Conservation (phyloP, 2,329 filamentous ascomycete genomes). For the Sarocladium brachiariae region DNA sequence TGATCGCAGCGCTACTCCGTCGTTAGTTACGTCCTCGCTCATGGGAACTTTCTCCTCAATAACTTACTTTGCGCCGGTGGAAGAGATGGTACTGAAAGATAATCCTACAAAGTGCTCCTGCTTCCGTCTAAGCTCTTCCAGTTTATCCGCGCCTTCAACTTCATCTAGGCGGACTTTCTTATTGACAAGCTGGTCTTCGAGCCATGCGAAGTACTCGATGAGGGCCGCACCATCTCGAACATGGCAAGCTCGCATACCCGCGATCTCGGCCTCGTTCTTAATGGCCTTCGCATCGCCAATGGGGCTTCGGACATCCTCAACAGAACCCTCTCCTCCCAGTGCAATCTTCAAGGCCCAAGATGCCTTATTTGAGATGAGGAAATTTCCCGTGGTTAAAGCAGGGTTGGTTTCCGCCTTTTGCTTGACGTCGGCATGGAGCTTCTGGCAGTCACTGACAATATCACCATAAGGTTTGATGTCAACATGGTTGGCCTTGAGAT, state of each 20-base stretch:
- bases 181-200: constrained; percentile 77
- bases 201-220: constrained; percentile 91
- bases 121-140: constrained; percentile 66
- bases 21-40: constrained; percentile 8
- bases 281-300: constrained; percentile 87
- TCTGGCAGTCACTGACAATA: constrained; percentile 72
- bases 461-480: constrained; percentile 72
- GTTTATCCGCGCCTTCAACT: constrained; percentile 83
- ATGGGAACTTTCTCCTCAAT: too few species aligned
- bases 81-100: constrained; percentile 94
- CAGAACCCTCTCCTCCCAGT: constrained; percentile 75
- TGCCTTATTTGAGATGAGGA: constrained; percentile 77
- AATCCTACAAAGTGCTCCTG: constrained; percentile 76
- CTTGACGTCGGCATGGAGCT: constrained; percentile 40
- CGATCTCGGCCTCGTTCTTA: constrained; percentile 84
- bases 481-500: constrained; percentile 65
- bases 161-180: constrained; percentile 75
- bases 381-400: constrained; percentile 27
- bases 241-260: constrained; percentile 91
- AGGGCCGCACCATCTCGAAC: constrained; percentile 87
- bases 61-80: constrained; percentile 68
- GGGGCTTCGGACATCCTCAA: constrained; percentile 82
- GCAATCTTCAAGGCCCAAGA: constrained; percentile 90
- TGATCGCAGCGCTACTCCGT: constrained; percentile 71
- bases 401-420: constrained; percentile 17